A percentile compares a stretch with the other conserved stretches of the same genome.
These are phyloP conservation scores for Populus nigra DNA, from an alignment of 345 rosid genomes.

Conservation along the genomic window DNA sequence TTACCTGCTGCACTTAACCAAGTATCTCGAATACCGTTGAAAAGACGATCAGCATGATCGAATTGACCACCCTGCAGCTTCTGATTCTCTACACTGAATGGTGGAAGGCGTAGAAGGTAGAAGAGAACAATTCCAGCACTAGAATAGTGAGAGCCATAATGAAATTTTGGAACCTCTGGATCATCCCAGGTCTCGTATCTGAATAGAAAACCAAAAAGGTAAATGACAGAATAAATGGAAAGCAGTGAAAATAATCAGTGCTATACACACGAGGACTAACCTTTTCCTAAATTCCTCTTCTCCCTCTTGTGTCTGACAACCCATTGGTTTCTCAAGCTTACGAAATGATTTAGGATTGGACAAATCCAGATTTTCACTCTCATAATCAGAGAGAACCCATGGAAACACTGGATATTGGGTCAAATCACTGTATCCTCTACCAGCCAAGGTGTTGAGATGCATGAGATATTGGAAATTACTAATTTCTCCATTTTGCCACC, in stretches of 20 bases:
- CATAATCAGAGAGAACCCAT: slow-evolving; percentile 97
- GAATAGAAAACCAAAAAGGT: slow-evolving; percentile 24
- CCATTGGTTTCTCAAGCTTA: slow-evolving; percentile 96
- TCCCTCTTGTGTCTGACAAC: slow-evolving; percentile 96
- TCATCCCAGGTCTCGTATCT: slow-evolving; percentile 99
- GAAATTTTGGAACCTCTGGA: slow-evolving; percentile 98
- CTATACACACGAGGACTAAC: slow-evolving; percentile 30
- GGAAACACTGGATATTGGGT: slow-evolving; percentile 99
- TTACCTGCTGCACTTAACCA: slow-evolving; percentile 99
- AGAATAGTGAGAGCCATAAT: slow-evolving; percentile 99
- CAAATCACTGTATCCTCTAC: slow-evolving; percentile 98
- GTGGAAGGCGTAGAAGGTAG: slow-evolving; percentile 96
- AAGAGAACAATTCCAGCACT: slow-evolving; percentile 99
- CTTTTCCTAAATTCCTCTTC: slow-evolving; percentile 98
- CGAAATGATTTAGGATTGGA: slow-evolving; percentile 86
- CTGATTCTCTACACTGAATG: slow-evolving; percentile 96
- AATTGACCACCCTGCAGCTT: slow-evolving; percentile 99
- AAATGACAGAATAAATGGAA: neutral
- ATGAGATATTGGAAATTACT: slow-evolving; percentile 99
- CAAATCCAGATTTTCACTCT: slow-evolving; percentile 78
- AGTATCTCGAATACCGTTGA: slow-evolving; percentile 85
- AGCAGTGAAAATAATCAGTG: neutral
- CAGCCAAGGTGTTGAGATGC: slow-evolving; percentile 99
- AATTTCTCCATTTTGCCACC: slow-evolving; percentile 99
- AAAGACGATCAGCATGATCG: slow-evolving; percentile 99